Base-by-base conservation (phyloP, 371 early-diverging fungal species). In the Chytridium lagenaria region DNA sequence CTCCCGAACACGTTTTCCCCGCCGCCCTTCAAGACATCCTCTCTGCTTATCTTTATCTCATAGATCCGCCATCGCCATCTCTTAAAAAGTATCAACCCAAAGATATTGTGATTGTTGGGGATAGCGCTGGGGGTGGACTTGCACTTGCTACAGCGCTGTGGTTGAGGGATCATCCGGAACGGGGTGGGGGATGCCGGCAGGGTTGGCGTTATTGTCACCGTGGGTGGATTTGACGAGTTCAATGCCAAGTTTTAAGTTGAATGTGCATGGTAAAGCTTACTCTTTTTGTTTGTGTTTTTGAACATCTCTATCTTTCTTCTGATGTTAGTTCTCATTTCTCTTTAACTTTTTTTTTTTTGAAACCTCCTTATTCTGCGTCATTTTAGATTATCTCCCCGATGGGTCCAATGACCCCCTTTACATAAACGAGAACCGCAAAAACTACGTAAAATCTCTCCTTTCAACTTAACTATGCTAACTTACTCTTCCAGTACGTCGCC, bases 1-100 rank as follows among this genome's bases (percentile, higher is more conserved):
- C 94, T 0, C 96, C 96, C 0, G 91, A 93, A 40, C 76, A 86
- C 69, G 90, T 92, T 16, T 95, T 94, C 72, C 97, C 97, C 0
- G 84, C 88, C 30, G 92, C 94, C 10, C 81, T 97, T 1, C 90
- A 91, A 55, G 97, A 97, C 81, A 90, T 86, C 39, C 78, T 93
- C n/a, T 88, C 92, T 28, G 89, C 92, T 0, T 95, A 93, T 76
- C 66, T 88, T 55, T 89, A 89, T 66, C 79, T 97, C 39, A 80
- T 90, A 37, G 84, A 88, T 31, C 89, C 90, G 0, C 83, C 84
- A 0, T 28, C 34, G 22, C 57, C 57, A 16, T 22, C 16, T 22
- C 23, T 38, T 7, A 88, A 90, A 0, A 80, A 84, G 31, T 86
- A 83, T 69, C 22, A 69, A 31, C 80, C 78, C n/a, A 26, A 31